phyloP scores from a whole-genome alignment of 306 rosid genomes.

The Prinsepia uniflora region DNA sequence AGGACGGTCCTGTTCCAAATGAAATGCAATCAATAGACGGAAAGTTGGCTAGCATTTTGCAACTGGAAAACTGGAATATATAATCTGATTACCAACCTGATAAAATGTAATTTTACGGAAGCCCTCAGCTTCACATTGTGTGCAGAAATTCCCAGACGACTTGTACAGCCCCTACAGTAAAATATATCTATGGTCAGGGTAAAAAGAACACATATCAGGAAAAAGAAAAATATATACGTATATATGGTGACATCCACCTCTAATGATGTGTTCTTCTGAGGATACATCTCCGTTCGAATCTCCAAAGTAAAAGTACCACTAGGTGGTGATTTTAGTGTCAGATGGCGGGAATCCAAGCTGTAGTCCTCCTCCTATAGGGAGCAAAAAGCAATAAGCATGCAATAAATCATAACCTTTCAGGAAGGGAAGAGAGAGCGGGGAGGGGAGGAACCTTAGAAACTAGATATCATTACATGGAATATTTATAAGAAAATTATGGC shows the following conservation, averaged over 20 bases:
- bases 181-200: conserved; percentile 23
- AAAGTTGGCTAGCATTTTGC: conserved; percentile 11
- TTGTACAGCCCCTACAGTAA: conserved; percentile 79
- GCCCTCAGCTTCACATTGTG: conserved; percentile 99
- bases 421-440: neutral
- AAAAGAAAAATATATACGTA: neutral
- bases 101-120: conserved; percentile 90
- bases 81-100: conserved; percentile 48
- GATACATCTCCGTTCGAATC: conserved; percentile 65
- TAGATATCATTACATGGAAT: neutral
- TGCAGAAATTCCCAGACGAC: conserved; percentile 93
- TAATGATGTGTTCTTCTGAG: conserved; percentile 85
- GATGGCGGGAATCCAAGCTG: conserved; percentile 61
- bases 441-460: neutral
- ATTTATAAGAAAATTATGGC: neutral
- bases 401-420: neutral
- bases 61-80: conserved; percentile 9
- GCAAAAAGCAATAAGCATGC: conserved; percentile 10
- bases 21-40: conserved; percentile 30
- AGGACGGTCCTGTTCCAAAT: conserved; percentile 80
- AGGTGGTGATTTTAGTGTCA: conserved; percentile 69
- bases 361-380: conserved; percentile 63
- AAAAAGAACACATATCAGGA: neutral
- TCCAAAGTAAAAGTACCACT: conserved; percentile 65
- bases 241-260: conserved; percentile 47